Percentiles rank a stretch among this genome's conserved stretches.
Conservation (phyloP, 1,284 basidiomycete genomes). For the Ceratobasidium sp. region DNA sequence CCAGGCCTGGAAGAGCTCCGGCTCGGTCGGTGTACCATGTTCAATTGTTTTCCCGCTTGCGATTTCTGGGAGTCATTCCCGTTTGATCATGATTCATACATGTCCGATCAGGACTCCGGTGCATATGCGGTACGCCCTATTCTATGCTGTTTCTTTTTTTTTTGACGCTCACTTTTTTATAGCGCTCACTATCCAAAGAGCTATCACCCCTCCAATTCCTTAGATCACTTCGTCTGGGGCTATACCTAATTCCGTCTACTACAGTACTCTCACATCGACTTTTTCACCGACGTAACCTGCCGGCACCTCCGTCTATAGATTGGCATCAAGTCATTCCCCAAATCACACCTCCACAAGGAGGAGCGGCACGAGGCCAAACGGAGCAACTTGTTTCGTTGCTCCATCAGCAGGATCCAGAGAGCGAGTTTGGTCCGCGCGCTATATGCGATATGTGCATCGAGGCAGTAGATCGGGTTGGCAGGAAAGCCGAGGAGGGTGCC, state of each 20-base stretch:
- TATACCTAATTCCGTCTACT: slow-evolving; percentile 20
- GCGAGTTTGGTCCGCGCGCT: not conserved
- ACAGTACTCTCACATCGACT: slow-evolving; percentile 24
- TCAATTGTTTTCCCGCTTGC: slow-evolving; percentile 11
- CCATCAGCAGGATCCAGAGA: slow-evolving; percentile 6
- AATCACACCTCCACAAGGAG: not conserved
- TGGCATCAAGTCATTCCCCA: slow-evolving; percentile 17
- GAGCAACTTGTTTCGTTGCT: slow-evolving; percentile 26
- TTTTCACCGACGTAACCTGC: slow-evolving; percentile 7
- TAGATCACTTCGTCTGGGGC: slow-evolving; percentile 16
- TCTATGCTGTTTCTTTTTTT: not conserved
- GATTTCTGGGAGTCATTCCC: slow-evolving; percentile 29
- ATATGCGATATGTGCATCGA: slow-evolving; percentile 17
- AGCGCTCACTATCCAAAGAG: slow-evolving; percentile 23
- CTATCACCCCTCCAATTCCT: slow-evolving; percentile 13
- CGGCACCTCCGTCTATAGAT: slow-evolving; percentile 3
- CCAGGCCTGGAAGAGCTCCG: slow-evolving; percentile 9
- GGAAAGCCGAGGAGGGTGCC: not conserved
- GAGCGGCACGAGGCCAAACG: not conserved
- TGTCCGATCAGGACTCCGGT: slow-evolving; percentile 12
- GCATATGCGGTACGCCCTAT: slow-evolving; percentile 14
- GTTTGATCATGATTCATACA: slow-evolving; percentile 28
- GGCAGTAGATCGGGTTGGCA: not conserved
- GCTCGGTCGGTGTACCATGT: slow-evolving; percentile 23
- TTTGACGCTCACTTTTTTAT: not conserved